Evolutionary conservation across 129 eudicot species (phyloP).

Genomic region (Oenanthe sinensis): DNA sequence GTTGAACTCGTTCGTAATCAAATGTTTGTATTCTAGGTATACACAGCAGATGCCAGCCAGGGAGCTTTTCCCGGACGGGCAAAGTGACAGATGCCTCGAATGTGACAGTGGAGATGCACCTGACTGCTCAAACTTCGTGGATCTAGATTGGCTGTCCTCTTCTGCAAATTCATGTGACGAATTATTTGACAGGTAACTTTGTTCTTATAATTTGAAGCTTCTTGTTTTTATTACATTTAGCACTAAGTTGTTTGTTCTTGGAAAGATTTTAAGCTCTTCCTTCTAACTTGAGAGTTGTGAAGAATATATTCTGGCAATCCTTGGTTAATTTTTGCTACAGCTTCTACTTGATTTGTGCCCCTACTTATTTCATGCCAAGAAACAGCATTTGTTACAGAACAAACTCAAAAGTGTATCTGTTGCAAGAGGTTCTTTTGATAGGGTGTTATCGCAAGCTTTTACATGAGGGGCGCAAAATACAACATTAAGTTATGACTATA

Average conservation of each 20-base stretch:
- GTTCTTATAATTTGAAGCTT: neutral
- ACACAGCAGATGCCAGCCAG: slow-evolving; percentile 35
- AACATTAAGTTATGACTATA: neutral
- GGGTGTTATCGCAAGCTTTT: neutral
- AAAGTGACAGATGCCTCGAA: slow-evolving; percentile 39
- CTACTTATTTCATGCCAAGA: neutral
- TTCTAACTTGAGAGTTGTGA: neutral
- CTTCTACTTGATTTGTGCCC: neutral
- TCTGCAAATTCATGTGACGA: slow-evolving; percentile 59
- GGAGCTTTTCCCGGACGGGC: slow-evolving; percentile 43
- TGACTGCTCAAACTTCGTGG: slow-evolving; percentile 79
- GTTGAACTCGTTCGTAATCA: neutral
- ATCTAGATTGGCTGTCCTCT: slow-evolving; percentile 82
- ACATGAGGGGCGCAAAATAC: neutral
- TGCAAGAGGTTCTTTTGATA: neutral
- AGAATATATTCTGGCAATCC: neutral
- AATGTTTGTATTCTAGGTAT: slow-evolving; percentile 23
- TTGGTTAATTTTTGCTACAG: neutral
- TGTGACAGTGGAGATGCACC: slow-evolving; percentile 36
- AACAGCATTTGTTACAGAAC: neutral
- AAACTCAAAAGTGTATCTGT: neutral
- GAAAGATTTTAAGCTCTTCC: too few relatives aligned
- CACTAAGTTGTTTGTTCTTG: neutral
- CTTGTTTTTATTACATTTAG: neutral
- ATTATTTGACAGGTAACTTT: slow-evolving; percentile 47